Evolutionary conservation across 2,329 filamentous ascomycete genomes (phyloP).

Genomic region (Drechslera avenae): DNA sequence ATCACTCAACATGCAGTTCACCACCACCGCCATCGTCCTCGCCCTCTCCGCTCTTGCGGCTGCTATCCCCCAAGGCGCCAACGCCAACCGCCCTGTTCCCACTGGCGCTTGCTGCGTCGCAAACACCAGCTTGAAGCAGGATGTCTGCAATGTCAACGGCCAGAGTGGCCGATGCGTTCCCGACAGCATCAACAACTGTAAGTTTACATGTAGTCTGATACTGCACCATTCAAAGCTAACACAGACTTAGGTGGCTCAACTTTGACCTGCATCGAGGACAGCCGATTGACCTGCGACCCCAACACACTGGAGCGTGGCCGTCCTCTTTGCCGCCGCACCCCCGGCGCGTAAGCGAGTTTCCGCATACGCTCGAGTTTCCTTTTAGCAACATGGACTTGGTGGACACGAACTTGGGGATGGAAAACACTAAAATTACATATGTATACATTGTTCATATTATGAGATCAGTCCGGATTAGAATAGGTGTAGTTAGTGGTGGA

Average conservation of each 20-base stretch:
- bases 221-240: background rate
- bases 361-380: background rate
- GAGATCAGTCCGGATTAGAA: constrained; percentile 8
- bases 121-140: constrained; percentile 38
- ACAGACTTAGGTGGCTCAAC: constrained; percentile 23
- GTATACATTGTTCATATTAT: constrained; percentile 3
- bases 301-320: constrained; percentile 33
- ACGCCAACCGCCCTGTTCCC: constrained; percentile 32
- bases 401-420: background rate
- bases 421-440: background rate
- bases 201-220: constrained; percentile 1
- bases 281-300: constrained; percentile 28
- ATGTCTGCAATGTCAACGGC: constrained; percentile 39
- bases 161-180: constrained; percentile 35
- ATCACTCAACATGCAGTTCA: constrained; percentile 31
- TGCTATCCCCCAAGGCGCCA: constrained; percentile 24
- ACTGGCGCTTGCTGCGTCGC: constrained; percentile 33
- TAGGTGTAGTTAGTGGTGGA: background rate
- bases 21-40: constrained; percentile 22
- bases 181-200: constrained; percentile 31
- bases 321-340: constrained; percentile 21
- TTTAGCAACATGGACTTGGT: background rate
- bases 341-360: background rate
- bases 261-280: constrained; percentile 38
- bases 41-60: constrained; percentile 25